Conservation (phyloP, 225 moss, liverwort and hornwort species). For the Climacium dendroides region DNA sequence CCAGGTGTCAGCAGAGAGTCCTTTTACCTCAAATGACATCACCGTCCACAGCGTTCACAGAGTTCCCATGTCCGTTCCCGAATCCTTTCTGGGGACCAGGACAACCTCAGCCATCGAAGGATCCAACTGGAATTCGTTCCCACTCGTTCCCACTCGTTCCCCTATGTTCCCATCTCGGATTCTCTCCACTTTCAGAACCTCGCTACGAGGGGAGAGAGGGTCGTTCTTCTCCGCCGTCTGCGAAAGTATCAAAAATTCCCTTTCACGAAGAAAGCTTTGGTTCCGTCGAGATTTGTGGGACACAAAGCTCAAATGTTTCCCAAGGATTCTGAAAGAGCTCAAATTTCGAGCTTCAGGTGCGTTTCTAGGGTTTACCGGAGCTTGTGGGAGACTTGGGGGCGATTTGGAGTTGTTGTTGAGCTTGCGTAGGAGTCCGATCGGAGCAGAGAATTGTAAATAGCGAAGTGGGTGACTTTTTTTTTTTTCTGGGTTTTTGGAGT, state of each 20-base stretch:
- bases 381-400: neutral
- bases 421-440: neutral
- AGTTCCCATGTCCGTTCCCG: neutral
- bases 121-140: neutral
- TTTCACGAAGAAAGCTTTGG: neutral
- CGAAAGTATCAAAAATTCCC: neutral
- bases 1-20: neutral
- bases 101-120: neutral
- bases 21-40: neutral
- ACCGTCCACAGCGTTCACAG: neutral
- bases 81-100: neutral
- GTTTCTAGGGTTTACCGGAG: neutral
- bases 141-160: neutral
- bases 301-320: neutral
- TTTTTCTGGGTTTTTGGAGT: neutral
- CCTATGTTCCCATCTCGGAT: neutral
- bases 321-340: neutral
- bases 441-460: neutral
- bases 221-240: neutral
- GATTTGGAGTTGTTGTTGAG: neutral
- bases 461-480: neutral
- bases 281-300: neutral
- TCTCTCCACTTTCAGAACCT: neutral
- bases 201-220: no score
- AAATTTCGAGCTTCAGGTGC: neutral